Evolutionary conservation across 202 grass and related monocot genomes (phyloP).

Genomic region (Musa balbisiana): DNA sequence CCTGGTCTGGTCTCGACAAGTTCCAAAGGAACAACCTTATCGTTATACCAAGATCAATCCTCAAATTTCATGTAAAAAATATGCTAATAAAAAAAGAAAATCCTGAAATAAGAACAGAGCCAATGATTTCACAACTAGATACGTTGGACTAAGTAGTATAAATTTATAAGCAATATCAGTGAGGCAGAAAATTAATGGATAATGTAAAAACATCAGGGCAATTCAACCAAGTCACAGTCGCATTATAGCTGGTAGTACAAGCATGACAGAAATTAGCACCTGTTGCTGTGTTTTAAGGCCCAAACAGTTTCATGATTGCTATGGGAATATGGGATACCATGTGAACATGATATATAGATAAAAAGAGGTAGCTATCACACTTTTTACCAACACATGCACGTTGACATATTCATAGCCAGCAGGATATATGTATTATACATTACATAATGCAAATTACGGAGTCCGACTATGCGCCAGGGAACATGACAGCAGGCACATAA

Average conservation of each 20-base stretch:
- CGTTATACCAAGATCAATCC: no score
- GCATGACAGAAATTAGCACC: no score
- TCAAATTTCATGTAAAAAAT: no score
- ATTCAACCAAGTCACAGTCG: background rate
- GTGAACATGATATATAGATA: background rate
- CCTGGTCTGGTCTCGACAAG: no score
- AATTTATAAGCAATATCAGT: background rate
- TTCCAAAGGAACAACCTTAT: no score
- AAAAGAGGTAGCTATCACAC: background rate
- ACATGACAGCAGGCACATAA: background rate
- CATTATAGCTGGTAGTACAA: background rate
- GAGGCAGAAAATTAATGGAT: background rate
- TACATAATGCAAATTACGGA: background rate
- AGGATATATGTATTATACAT: background rate
- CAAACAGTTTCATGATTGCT: no score
- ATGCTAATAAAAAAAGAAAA: no score
- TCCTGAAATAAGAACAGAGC: no score
- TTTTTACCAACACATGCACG: no score
- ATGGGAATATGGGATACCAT: no score
- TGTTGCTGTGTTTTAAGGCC: no score
- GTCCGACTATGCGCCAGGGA: background rate
- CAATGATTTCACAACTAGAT: no score
- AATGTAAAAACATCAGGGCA: background rate
- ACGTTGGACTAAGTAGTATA: background rate
- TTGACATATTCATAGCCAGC: background rate